Evolutionary conservation across 257 asterid species (phyloP), one percentile per base, ranked within the genome.

Genomic region (Galeopsis tetrahit): DNA sequence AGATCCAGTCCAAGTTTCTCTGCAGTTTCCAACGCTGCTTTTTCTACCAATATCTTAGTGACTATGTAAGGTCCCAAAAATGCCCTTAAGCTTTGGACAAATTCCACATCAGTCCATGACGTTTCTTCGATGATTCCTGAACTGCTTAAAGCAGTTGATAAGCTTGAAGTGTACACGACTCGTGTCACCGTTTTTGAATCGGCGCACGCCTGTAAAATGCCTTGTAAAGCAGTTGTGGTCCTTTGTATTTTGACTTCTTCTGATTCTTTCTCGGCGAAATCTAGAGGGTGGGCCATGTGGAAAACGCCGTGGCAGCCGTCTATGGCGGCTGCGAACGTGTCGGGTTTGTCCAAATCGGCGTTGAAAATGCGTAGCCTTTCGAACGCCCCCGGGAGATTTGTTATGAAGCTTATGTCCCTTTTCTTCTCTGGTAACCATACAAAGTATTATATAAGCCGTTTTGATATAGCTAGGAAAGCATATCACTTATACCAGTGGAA

Each of bases 211-310:
- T 48, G 77, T 3, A 88, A 70, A 35, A 90, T 78, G 58, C 84
- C 87, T 8, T 64, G 43, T 1, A 83, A 6, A 3, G 83, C 93
- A 7, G 59, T 34, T 2, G 79, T 77, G 2, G 81, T 60, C 10
- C 70, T 76, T 3, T 59, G 66, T 68, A 68, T 28, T 66, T 73
- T 78, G 10, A 74, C 77, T 9, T 89, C 87, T 59, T 85, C 92
- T 0, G 79, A 10, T 68, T 87, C 94, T 34, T 77, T 77, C 68
- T 70, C 85, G 2, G 66, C 82, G 11, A 83, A 77, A 51, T 88
- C 89, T 2, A 89, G 63, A 0, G 96, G 97, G 59, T 91, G 97
- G 7, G 94, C 96, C 68, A 69, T 72, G 80, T 91, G 97, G 76
- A 89, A 91, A 2, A 89, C 87, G 1, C 96, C 90, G 63, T 14